These are phyloP conservation scores for Rutidosis leptorrhynchoides DNA, from an alignment of 129 eudicot genomes.

Conservation along the genomic window DNA sequence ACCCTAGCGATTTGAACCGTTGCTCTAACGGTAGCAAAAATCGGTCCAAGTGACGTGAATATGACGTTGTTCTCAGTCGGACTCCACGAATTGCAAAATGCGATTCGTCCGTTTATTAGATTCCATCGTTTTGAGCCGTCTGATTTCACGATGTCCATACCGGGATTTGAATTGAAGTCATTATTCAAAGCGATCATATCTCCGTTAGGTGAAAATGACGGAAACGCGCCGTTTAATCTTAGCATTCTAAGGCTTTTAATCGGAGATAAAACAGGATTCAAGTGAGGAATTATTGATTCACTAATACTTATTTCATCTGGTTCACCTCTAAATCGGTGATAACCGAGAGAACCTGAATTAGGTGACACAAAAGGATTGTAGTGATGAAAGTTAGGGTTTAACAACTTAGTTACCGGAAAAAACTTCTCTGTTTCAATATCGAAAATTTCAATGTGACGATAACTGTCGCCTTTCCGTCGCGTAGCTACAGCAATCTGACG, in stretches of 20 bases:
- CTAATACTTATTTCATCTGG: conserved; percentile 33
- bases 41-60: conserved; percentile 73
- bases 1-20: conserved; percentile 76
- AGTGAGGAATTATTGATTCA: conserved; percentile 42
- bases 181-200: conserved; percentile 57
- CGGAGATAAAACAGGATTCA: conserved; percentile 50
- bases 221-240: conserved; percentile 63
- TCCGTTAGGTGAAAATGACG: conserved; percentile 60
- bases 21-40: conserved; percentile 43
- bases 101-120: conserved; percentile 39
- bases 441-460: conserved; percentile 73
- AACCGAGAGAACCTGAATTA: conserved; percentile 44
- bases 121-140: conserved; percentile 78
- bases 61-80: conserved; percentile 58
- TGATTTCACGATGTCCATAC: conserved; percentile 61
- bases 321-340: conserved; percentile 77
- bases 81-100: conserved; percentile 67
- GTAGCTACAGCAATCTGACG: conserved; percentile 57
- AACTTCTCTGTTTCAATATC: conserved; percentile 45
- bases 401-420: conserved; percentile 44
- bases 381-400: conserved; percentile 61
- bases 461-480: conserved; percentile 41
- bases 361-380: conserved; percentile 84
- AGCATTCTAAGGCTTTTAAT: conserved; percentile 47
- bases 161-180: conserved; percentile 46